A percentile compares a stretch with the other conserved stretches of the same genome.
phyloP scores from a whole-genome alignment of 129 eudicot species.

The Calendula officinalis region DNA sequence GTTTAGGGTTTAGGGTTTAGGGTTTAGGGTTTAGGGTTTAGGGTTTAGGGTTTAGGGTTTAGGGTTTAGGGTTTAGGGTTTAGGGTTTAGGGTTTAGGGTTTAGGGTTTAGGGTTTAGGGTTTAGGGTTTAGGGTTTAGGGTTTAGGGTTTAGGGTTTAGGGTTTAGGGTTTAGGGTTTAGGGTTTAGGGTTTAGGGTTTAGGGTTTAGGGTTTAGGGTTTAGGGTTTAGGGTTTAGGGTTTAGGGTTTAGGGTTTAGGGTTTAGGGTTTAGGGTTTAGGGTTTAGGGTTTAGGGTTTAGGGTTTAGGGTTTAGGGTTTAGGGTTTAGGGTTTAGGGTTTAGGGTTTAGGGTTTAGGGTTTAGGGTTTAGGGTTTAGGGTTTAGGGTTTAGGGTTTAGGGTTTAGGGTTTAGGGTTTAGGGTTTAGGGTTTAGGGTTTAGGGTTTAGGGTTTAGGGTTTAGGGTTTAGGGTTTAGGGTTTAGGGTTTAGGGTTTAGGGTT shows the following conservation, averaged over 20 bases:
- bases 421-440: background rate
- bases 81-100: constrained; percentile 3
- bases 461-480: background rate
- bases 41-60: constrained; percentile 1
- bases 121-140: background rate
- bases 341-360: constrained; percentile 1
- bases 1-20: background rate
- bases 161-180: constrained; percentile 5
- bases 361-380: constrained; percentile 3
- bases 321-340: constrained; percentile 16
- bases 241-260: background rate
- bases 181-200: constrained; percentile 8
- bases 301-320: constrained; percentile 12
- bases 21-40: constrained; percentile 18
- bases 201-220: constrained; percentile 6
- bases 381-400: constrained; percentile 11
- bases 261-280: constrained; percentile 4
- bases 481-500: background rate
- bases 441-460: constrained; percentile 12
- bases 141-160: constrained; percentile 7
- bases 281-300: background rate
- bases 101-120: constrained; percentile 1
- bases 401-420: background rate
- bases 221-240: background rate
- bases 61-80: background rate